These are phyloP conservation scores for Grammothele lineata DNA, from an alignment of 768 basidiomycete genomes.

Conservation along the genomic window DNA sequence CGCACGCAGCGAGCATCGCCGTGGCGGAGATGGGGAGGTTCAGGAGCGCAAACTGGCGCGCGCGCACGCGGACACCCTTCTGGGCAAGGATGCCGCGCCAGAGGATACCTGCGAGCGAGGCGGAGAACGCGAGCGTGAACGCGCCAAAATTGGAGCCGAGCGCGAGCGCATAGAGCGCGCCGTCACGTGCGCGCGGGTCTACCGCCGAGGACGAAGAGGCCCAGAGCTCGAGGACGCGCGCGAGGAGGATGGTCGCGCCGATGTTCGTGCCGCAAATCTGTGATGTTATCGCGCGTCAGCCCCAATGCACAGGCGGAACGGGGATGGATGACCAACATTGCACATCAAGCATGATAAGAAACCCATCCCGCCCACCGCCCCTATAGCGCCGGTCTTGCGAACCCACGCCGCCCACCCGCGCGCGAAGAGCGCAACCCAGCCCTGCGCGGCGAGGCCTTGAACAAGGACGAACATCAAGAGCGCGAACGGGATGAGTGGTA, in stretches of 20 bases:
- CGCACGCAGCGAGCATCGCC: constrained; percentile 61
- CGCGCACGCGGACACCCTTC: constrained; percentile 62
- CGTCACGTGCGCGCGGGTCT: constrained; percentile 18
- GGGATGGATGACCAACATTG: constrained; percentile 41
- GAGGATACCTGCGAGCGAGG: constrained; percentile 82
- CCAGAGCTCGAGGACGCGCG: constrained; percentile 63
- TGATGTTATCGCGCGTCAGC: not conserved
- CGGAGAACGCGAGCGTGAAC: constrained; percentile 83
- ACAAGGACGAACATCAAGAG: constrained; percentile 95
- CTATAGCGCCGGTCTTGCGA: constrained; percentile 29
- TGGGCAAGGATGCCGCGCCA: constrained; percentile 74
- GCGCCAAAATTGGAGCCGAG: constrained; percentile 90
- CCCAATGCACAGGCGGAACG: not conserved
- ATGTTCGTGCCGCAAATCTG: constrained; percentile 82
- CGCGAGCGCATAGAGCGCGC: constrained; percentile 55
- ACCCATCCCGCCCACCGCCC: constrained; percentile 49
- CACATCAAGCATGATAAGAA: constrained; percentile 70
- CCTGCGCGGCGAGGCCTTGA: constrained; percentile 72
- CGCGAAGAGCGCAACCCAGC: constrained; percentile 87
- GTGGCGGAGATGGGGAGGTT: constrained; percentile 68
- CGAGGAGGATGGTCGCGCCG: constrained; percentile 85
- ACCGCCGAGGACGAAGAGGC: constrained; percentile 6
- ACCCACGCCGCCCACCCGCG: constrained; percentile 55
- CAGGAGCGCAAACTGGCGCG: constrained; percentile 65
- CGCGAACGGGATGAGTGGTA: constrained; percentile 84